phyloP scores from a whole-genome alignment of 495 filamentous ascomycete genomes.

The Aspergillus sparsus region DNA sequence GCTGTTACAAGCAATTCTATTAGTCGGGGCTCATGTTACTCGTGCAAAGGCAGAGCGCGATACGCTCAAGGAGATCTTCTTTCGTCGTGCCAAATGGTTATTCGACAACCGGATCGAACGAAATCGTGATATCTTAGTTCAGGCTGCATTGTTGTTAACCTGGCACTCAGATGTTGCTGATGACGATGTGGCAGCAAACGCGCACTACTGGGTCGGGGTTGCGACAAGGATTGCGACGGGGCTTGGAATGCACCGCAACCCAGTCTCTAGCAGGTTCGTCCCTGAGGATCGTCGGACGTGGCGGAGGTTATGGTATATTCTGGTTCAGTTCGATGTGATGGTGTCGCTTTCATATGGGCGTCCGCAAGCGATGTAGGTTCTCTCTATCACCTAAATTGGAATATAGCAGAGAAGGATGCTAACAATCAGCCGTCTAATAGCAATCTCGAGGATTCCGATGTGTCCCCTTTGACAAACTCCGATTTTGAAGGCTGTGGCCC shows the following conservation, averaged over 20 bases:
- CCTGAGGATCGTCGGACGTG: constrained; percentile 48
- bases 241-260: constrained; percentile 52
- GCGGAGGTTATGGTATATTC: constrained; percentile 50
- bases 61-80: constrained; percentile 49
- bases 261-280: constrained; percentile 45
- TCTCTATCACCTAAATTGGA: neutral
- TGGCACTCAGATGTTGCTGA: constrained; percentile 52
- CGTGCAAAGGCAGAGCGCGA: constrained; percentile 44
- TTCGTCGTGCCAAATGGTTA: constrained; percentile 50
- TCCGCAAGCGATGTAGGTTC: constrained; percentile 49
- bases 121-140: constrained; percentile 52
- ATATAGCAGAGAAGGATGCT: neutral
- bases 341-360: constrained; percentile 52
- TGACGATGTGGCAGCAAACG: constrained; percentile 51
- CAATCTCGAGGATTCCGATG: constrained; percentile 52
- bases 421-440: constrained; percentile 20
- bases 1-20: constrained; percentile 47
- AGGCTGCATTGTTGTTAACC: constrained; percentile 48
- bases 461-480: constrained; percentile 42
- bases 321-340: constrained; percentile 52
- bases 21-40: constrained; percentile 48
- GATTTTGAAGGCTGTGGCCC: constrained; percentile 51
- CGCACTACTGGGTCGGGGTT: constrained; percentile 52
- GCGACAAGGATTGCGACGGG: constrained; percentile 52
- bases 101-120: constrained; percentile 52